Evolutionary conservation across 345 rosid genomes (phyloP).

Genomic region (Stellera chamaejasme): DNA sequence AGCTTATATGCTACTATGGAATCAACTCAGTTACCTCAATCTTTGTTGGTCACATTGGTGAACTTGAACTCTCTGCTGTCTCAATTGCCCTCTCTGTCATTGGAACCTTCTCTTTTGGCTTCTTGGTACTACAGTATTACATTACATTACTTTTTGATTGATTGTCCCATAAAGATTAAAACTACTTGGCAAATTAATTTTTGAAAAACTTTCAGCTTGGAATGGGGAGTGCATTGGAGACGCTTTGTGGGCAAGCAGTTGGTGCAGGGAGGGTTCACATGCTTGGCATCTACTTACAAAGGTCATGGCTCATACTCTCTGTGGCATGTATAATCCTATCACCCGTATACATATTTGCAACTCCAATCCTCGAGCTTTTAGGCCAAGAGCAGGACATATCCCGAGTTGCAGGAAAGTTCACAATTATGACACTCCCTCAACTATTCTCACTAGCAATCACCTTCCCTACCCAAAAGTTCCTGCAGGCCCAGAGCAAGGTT

Average conservation of each 20-base stretch:
- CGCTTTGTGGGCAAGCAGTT: conserved; percentile 77
- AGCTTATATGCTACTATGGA: conserved; percentile 31
- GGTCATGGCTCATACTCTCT: conserved; percentile 53
- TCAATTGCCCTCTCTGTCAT: conserved; percentile 37
- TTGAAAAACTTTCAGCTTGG: conserved; percentile 20
- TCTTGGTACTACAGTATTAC: conserved; percentile 21
- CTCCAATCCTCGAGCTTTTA: conserved; percentile 45
- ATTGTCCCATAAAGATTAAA: too few relatives aligned
- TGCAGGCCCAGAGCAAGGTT: conserved; percentile 72
- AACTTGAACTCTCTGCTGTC: conserved; percentile 39
- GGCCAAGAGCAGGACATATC: conserved; percentile 48
- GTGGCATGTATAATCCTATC: conserved; percentile 25
- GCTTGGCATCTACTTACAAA: conserved; percentile 69
- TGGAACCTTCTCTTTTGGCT: conserved; percentile 48
- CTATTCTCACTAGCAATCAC: conserved; percentile 50
- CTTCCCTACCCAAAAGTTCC: conserved; percentile 69
- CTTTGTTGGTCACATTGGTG: conserved; percentile 49
- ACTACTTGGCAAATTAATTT: neutral
- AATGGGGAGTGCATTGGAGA: conserved; percentile 84
- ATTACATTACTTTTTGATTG: too few relatives aligned
- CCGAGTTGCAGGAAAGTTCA: conserved; percentile 43
- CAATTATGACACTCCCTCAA: conserved; percentile 39
- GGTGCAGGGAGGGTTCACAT: conserved; percentile 64
- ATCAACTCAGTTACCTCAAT: conserved; percentile 31
- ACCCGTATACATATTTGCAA: conserved; percentile 49